phyloP scores from a whole-genome alignment of 2,329 filamentous ascomycete genomes.

The Ascochyta koolunga region DNA sequence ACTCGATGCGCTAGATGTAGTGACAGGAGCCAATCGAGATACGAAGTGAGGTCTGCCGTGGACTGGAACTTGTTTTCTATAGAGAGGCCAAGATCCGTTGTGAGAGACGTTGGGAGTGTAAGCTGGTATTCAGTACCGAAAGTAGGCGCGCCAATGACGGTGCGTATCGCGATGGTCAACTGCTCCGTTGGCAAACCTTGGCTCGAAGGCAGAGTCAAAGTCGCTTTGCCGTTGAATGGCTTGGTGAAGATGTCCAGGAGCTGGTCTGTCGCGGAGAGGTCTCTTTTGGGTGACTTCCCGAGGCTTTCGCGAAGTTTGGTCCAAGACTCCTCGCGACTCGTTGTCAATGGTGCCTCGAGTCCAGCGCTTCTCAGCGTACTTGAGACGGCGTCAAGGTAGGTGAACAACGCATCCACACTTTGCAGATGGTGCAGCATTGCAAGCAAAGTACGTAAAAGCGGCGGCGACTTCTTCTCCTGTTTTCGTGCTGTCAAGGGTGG shows the following conservation, averaged over 20 bases:
- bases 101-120: conserved; percentile 37
- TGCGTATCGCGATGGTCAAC: conserved; percentile 38
- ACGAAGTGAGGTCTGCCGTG: conserved; percentile 36
- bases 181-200: conserved; percentile 26
- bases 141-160: conserved; percentile 40
- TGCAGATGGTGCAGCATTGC: conserved; percentile 59
- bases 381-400: conserved; percentile 35
- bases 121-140: conserved; percentile 46
- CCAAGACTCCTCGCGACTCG: conserved; percentile 37
- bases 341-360: conserved; percentile 32
- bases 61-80: conserved; percentile 38
- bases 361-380: conserved; percentile 37
- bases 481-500: conserved; percentile 60
- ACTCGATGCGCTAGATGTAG: conserved; percentile 39
- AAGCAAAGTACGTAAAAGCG: conserved; percentile 65
- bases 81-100: conserved; percentile 35
- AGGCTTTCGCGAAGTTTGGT: conserved; percentile 36
- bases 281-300: conserved; percentile 31
- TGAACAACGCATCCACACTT: conserved; percentile 45
- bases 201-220: conserved; percentile 34
- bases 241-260: conserved; percentile 38
- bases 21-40: conserved; percentile 43
- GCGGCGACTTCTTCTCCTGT: conserved; percentile 57
- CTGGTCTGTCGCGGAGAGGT: conserved; percentile 40
- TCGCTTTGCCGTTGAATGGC: conserved; percentile 38